phyloP scores from a whole-genome alignment of 768 basidiomycete genomes.

The Pisolithus microcarpus region DNA sequence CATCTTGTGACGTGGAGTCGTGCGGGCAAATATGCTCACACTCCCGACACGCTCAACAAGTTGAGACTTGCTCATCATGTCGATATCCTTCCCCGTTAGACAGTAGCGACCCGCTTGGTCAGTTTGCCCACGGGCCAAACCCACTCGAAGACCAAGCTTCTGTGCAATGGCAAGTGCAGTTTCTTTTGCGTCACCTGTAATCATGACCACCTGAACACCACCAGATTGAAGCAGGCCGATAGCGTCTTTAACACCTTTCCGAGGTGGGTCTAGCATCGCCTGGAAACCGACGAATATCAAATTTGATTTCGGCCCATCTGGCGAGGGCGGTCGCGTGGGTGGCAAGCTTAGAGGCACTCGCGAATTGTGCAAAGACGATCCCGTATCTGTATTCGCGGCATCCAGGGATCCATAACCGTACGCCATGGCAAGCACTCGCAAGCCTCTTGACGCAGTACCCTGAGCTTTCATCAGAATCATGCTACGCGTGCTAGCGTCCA shows the following conservation, averaged over 20 bases:
- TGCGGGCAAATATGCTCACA: conserved; percentile 88
- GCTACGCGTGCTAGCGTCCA: conserved; percentile 62
- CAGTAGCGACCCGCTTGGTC: conserved; percentile 33
- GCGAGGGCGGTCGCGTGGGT: conserved; percentile 4
- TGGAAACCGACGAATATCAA: conserved; percentile 90
- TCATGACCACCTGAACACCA: conserved; percentile 97
- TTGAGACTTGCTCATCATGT: conserved; percentile 75
- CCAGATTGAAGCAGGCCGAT: conserved; percentile 74
- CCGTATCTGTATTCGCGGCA: conserved; percentile 17
- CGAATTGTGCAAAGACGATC: conserved; percentile 8
- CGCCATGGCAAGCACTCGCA: conserved; percentile 89
- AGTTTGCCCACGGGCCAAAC: conserved; percentile 31
- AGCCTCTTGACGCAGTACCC: conserved; percentile 62
- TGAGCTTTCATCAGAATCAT: conserved; percentile 69
- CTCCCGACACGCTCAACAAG: conserved; percentile 73
- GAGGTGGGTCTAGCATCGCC: conserved; percentile 92
- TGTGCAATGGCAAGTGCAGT: conserved; percentile 87
- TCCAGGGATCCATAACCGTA: conserved; percentile 68
- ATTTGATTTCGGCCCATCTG: conserved; percentile 38
- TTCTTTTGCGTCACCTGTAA: conserved; percentile 89
- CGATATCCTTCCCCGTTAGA: conserved; percentile 78
- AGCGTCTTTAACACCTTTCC: conserved; percentile 88
- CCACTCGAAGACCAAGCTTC: conserved; percentile 77
- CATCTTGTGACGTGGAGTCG: conserved; percentile 97
- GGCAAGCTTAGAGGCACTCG: conserved; percentile 19